phyloP scores from a whole-genome alignment of 2,329 filamentous ascomycete genomes.

The Macroventuria anomochaeta region DNA sequence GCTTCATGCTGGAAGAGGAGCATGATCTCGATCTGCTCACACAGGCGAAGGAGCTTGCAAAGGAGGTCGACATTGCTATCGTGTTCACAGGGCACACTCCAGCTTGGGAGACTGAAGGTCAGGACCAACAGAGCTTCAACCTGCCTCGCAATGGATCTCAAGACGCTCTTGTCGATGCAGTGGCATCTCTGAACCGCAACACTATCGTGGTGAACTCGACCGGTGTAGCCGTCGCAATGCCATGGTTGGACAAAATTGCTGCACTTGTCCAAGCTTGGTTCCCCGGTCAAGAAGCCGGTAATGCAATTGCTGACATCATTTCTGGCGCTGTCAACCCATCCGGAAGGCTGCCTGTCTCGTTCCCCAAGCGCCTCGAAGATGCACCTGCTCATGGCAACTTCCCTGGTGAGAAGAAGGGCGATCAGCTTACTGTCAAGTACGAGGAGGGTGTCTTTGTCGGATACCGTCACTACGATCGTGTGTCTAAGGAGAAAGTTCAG shows the following conservation, averaged over 20 bases:
- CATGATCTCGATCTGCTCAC: slow-evolving; percentile 39
- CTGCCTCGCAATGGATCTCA: slow-evolving; percentile 62
- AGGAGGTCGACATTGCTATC: slow-evolving; percentile 38
- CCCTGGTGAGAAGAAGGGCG: slow-evolving; percentile 51
- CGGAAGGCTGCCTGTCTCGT: slow-evolving; percentile 49
- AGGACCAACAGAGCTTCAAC: slow-evolving; percentile 64
- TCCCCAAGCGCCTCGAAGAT: slow-evolving; percentile 46
- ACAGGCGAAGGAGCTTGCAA: slow-evolving; percentile 35
- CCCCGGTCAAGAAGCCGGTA: slow-evolving; percentile 52
- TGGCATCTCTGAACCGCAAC: slow-evolving; percentile 70
- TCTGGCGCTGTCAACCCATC: slow-evolving; percentile 50
- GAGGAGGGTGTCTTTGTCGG: slow-evolving; percentile 62
- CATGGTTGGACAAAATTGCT: slow-evolving; percentile 63
- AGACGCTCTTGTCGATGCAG: slow-evolving; percentile 69
- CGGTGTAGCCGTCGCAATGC: slow-evolving; percentile 74
- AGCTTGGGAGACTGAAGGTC: slow-evolving; percentile 61
- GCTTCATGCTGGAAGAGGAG: slow-evolving; percentile 42
- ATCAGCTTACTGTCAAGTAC: slow-evolving; percentile 67
- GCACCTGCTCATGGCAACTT: slow-evolving; percentile 49
- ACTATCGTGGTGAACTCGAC: slow-evolving; percentile 78
- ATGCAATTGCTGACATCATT: slow-evolving; percentile 52
- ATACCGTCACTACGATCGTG: slow-evolving; percentile 66
- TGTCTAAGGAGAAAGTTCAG: slow-evolving; percentile 59
- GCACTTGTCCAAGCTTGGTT: slow-evolving; percentile 52
- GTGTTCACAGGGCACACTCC: slow-evolving; percentile 47